These are phyloP conservation scores for Eucalyptus polyanthemos DNA, from an alignment of 345 rosid genomes.

Conservation along the genomic window DNA sequence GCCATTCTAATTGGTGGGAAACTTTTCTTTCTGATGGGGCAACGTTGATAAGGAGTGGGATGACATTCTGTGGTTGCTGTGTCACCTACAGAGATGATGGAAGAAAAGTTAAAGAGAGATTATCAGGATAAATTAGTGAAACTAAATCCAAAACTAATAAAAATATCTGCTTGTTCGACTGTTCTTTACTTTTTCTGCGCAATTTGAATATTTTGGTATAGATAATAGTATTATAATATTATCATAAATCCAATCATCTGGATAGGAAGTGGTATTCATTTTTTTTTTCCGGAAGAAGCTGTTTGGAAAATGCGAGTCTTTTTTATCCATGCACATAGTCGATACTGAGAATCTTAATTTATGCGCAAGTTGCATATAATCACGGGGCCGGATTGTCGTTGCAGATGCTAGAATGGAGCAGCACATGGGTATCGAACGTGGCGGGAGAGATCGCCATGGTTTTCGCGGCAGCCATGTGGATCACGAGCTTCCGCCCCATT, in stretches of 20 bases:
- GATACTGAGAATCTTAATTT: neutral
- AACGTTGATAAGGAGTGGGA: accelerated
- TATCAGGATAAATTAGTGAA: neutral
- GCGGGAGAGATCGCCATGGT: slow-evolving; percentile 39
- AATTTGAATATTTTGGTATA: neutral
- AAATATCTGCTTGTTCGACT: neutral
- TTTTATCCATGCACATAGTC: neutral
- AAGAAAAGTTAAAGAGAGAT: neutral
- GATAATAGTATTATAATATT: neutral
- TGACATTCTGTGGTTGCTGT: neutral
- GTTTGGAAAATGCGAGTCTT: neutral
- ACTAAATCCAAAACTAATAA: neutral
- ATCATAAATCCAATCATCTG: neutral
- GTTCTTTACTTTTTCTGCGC: neutral
- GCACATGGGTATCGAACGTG: slow-evolving; percentile 15
- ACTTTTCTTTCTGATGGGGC: neutral
- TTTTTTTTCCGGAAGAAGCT: neutral
- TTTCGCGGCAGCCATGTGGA: slow-evolving; percentile 37
- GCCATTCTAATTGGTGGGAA: neutral
- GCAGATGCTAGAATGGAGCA: slow-evolving; percentile 35
- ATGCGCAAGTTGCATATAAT: neutral
- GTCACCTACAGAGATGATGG: neutral
- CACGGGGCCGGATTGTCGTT: neutral
- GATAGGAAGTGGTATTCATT: neutral
- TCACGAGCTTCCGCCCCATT: slow-evolving; percentile 13